Conservation (phyloP, 2,329 filamentous ascomycete species). For the Colletotrichum godetiae region DNA sequence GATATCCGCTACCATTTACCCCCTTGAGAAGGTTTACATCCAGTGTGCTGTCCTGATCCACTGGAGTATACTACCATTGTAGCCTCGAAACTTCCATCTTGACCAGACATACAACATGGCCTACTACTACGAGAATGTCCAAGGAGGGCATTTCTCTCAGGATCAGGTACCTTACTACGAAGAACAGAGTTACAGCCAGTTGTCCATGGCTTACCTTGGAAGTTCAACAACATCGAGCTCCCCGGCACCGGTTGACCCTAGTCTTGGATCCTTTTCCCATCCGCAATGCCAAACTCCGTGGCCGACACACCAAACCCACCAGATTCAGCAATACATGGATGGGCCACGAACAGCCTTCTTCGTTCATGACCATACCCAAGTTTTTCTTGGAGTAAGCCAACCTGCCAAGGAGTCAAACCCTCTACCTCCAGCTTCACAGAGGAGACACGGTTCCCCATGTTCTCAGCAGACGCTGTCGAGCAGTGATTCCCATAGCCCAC, state of each 20-base stretch:
- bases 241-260: constrained; percentile 22
- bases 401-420: constrained; percentile 29
- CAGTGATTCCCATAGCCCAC: constrained; percentile 51
- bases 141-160: constrained; percentile 3
- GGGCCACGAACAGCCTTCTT: constrained; percentile 34
- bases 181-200: constrained; percentile 13
- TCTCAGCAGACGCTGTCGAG: constrained; percentile 52
- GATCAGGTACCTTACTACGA: constrained; percentile 19
- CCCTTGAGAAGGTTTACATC: not conserved
- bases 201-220: constrained; percentile 14
- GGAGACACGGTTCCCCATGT: constrained; percentile 48
- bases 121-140: constrained; percentile 8
- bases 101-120: constrained; percentile 5
- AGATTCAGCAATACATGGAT: constrained; percentile 30
- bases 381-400: constrained; percentile 2
- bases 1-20: not conserved
- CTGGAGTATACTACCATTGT: not conserved
- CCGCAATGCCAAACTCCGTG: constrained; percentile 18
- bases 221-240: not conserved
- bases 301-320: constrained; percentile 17
- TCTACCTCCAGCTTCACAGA: constrained; percentile 41
- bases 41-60: not conserved
- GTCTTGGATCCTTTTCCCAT: constrained; percentile 10
- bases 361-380: constrained; percentile 20
- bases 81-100: not conserved